Evolutionary conservation across 2,329 filamentous ascomycete genomes (phyloP).

Genomic region (Diplodia corticola): DNA sequence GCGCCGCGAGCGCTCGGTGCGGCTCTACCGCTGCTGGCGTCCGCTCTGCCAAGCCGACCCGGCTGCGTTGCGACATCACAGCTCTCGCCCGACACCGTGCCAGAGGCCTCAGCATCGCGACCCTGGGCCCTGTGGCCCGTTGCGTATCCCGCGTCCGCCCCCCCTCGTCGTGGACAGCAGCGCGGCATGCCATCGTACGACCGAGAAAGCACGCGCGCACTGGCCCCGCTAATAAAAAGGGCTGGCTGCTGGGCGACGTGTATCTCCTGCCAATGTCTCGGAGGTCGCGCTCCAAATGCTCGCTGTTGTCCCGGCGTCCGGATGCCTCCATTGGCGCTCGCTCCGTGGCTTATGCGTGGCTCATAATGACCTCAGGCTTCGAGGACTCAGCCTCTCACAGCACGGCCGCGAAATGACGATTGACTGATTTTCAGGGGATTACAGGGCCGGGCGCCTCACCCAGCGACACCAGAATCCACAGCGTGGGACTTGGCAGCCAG

Average conservation of each 20-base stretch:
- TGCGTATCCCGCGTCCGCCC: background rate
- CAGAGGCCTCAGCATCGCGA: background rate
- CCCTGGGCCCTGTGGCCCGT: background rate
- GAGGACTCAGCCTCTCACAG: constrained; percentile 1
- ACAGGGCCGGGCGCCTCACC: constrained; percentile 5
- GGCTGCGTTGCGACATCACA: constrained; percentile 8
- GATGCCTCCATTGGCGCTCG: background rate
- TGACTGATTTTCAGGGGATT: constrained; percentile 15
- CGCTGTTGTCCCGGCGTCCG: background rate
- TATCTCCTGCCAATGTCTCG: constrained; percentile 20
- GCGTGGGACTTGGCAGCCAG: background rate
- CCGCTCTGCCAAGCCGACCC: constrained; percentile 6
- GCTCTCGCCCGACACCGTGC: background rate
- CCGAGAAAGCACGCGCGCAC: background rate
- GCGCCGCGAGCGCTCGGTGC: constrained; percentile 9
- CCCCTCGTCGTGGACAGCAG: background rate
- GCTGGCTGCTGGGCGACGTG: constrained; percentile 7
- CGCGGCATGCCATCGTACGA: constrained; percentile 4
- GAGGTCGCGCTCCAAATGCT: constrained; percentile 9
- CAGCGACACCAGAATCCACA: constrained; percentile 11
- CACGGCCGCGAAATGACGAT: constrained; percentile 13
- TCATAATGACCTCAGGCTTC: constrained; percentile 13
- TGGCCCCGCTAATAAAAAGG: constrained; percentile 5
- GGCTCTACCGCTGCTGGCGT: constrained; percentile 15
- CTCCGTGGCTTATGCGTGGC: constrained; percentile 15